Percentiles rank a stretch among this genome's conserved stretches.
These are phyloP conservation scores for Xylariales sp. DNA, from an alignment of 2,329 filamentous ascomycete genomes.

Conservation along the genomic window DNA sequence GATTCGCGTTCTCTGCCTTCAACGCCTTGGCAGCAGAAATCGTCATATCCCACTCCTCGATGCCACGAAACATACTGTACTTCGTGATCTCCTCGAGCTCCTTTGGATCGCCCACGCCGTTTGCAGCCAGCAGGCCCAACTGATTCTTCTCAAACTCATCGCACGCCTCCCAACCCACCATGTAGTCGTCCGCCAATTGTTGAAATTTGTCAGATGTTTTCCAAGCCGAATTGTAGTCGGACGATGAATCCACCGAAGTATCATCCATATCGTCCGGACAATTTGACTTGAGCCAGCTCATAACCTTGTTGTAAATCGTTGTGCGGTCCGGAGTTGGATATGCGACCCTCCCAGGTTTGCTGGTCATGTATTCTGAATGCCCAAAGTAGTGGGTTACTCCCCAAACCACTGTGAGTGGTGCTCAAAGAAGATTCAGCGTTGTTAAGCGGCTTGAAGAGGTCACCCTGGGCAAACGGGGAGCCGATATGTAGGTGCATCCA, in stretches of 20 bases:
- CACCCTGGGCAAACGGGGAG: no score
- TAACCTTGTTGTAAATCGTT: slow-evolving; percentile 9
- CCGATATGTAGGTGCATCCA: no score
- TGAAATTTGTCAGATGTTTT: no score
- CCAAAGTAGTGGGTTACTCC: no score
- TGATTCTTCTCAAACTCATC: slow-evolving; percentile 23
- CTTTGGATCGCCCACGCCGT: slow-evolving; percentile 17
- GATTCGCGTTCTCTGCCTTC: slow-evolving; percentile 15
- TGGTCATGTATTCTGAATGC: no score
- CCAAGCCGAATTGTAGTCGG: no score
- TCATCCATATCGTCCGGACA: slow-evolving; percentile 7
- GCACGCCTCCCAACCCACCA: slow-evolving; percentile 28
- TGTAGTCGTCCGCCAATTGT: slow-evolving; percentile 20
- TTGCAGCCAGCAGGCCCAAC: slow-evolving; percentile 20
- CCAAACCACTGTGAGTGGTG: no score
- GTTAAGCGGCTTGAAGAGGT: no score
- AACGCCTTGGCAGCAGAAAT: slow-evolving; percentile 26
- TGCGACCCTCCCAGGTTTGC: background rate
- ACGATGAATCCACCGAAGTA: slow-evolving; percentile 1
- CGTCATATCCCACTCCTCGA: slow-evolving; percentile 30
- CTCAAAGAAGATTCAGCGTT: no score
- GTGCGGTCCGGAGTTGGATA: slow-evolving; percentile 1
- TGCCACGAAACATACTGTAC: slow-evolving; percentile 25
- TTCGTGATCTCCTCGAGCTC: slow-evolving; percentile 22
- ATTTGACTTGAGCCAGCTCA: slow-evolving; percentile 11